phyloP scores from a whole-genome alignment of 805 yeast genomes.

The Metschnikowia aberdeeniae region DNA sequence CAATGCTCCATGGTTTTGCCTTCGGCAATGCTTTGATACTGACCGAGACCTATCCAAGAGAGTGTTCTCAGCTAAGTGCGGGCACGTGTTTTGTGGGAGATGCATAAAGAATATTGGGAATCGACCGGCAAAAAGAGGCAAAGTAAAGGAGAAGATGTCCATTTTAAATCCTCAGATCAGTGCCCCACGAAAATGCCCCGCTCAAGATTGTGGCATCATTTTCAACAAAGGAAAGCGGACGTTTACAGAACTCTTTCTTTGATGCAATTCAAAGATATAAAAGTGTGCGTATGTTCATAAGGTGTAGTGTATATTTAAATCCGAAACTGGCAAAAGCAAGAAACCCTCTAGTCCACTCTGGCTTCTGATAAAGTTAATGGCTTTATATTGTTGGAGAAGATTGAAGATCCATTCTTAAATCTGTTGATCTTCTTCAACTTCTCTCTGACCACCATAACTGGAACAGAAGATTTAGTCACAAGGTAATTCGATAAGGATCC shows the following conservation, averaged over 20 bases:
- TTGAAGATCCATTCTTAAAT: slow-evolving; percentile 45
- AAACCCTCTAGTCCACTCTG: slow-evolving; percentile 33
- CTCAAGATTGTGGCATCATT: slow-evolving; percentile 41
- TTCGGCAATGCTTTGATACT: slow-evolving; percentile 42
- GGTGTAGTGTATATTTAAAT: neutral
- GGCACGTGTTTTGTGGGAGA: slow-evolving; percentile 83
- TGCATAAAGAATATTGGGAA: slow-evolving; percentile 68
- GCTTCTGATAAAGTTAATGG: slow-evolving; percentile 48
- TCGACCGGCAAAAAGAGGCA: slow-evolving; percentile 27
- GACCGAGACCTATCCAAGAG: slow-evolving; percentile 63
- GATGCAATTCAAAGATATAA: neutral
- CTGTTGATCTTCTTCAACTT: slow-evolving; percentile 66
- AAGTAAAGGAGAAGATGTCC: slow-evolving; percentile 12
- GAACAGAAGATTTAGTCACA: slow-evolving; percentile 66
- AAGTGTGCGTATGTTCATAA: neutral
- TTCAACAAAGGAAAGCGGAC: slow-evolving; percentile 43
- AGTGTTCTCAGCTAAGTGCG: slow-evolving; percentile 65
- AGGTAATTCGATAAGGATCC: slow-evolving; percentile 72
- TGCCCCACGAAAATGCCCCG: slow-evolving; percentile 61
- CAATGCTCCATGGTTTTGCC: slow-evolving; percentile 67
- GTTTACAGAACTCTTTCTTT: slow-evolving; percentile 50
- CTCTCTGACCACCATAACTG: slow-evolving; percentile 76
- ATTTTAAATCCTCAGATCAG: slow-evolving; percentile 36
- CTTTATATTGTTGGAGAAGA: slow-evolving; percentile 53
- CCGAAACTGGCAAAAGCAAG: neutral